Base-by-base conservation (phyloP, 164 flowering plant genomes). In the Berberis vulgaris region DNA sequence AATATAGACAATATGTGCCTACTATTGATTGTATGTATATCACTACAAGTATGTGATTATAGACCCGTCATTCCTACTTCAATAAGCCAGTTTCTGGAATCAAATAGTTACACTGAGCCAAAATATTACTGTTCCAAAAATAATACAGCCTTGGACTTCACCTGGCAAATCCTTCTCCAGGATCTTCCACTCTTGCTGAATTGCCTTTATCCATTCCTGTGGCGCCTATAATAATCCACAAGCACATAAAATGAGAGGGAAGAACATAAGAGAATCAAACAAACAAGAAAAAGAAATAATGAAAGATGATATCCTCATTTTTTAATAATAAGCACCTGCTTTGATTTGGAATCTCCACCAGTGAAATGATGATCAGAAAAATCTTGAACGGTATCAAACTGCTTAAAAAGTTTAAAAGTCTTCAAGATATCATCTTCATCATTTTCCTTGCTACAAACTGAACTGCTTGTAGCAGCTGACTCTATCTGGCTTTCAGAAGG, bases 351-450 rank as follows among this genome's bases (percentile, higher is more conserved):
- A 49, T 71, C 75, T 0, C 50, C 60, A 41, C 39, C 6, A 42
- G 65, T n/a, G 59, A 73, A 88, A 63, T 80, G 76, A 76, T 91
- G 94, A 65, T 87, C 97, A 2, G 94, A 84, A 78, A 50, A 68
- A 71, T 84, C 90, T 62, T 77, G 72, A 63, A 87, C 86, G 12
- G 76, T 80, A 70, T 83, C 97, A 74, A 91, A 88, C 58, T 67
- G 74, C 65, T 84, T 84, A 63, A 91, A 86, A 49, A n/a, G 45
- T 56, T 65, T 59, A 52, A 75, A 74, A 49, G 80, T 84, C 66
- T 68, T 70, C 67, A 77, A 10, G 59, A 74, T 54, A 57, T 81
- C 83, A 66, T 71, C 83, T 60, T 59, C 67, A 5, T 62, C 68
- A 52, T 6, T 57, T 59, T 64, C 69, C 5, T 8, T 71, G 43